Base-by-base conservation (phyloP, 805 yeast species). In the Hagleromyces aurorensis region DNA sequence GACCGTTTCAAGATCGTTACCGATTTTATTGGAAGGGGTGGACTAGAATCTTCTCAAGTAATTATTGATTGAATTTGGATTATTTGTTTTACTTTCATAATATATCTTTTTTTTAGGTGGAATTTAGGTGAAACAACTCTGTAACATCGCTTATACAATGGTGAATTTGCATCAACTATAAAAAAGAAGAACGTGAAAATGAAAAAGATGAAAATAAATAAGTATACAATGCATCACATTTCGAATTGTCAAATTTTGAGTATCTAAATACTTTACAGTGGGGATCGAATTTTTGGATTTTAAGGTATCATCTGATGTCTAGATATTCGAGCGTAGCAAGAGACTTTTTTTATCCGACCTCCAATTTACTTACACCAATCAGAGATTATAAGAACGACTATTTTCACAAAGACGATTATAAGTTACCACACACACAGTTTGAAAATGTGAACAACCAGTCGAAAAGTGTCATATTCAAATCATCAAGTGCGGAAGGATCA, bases 11-110 rank as follows among this genome's bases (percentile, higher is more conserved):
- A 75, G 47, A 77, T 78, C 3, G 70, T 89, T 30, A 70, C 79
- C 35, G 93, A 84, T 32, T 87, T 78, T 52, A 70, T 87, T 25
- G 94, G 96, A 2, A 70, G 86, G 34, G 98, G 98, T 2, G 89
- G 80, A 0, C 70, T 87, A 73, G 84, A 78, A 27, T 55, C 55
- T 36, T 21, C 43, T 6, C 40, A 36, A 18, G 30, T 34, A 25
- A 25, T 31, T 7, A 19, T 34, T 31, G 41, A 30, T 16, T 16
- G 20, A 31, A 6, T 19, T 19, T 19, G 21, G 9, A 19, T 19
- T 19, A 9, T n/a, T 19, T 19, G 21, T 9, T 19, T 9, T n/a
- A 19, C 10, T 9, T n/a, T n/a, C 9, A 21, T 22, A n/a, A 28
- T 29, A 7, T 29, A 26, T 25, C 13, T 35, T n/a, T 32, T 21